These are phyloP conservation scores for Prunella vulgaris DNA, from an alignment of 257 asterid genomes.

Conservation along the genomic window DNA sequence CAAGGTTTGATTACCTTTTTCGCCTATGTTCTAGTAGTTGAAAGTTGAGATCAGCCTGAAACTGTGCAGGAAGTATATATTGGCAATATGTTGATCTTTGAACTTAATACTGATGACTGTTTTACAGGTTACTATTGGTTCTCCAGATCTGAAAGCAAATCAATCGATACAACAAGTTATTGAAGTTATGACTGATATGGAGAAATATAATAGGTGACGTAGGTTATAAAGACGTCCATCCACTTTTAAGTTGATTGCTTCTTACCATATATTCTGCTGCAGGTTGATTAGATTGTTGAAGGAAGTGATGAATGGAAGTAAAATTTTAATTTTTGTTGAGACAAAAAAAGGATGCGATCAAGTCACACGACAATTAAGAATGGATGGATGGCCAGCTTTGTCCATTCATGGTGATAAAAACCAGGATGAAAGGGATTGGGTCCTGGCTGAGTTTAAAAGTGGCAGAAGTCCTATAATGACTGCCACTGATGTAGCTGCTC, in stretches of 20 bases:
- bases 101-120: conserved; percentile 1
- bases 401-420: conserved; percentile 91
- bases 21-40: conserved; percentile 1
- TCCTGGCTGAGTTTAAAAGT: conserved; percentile 78
- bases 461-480: conserved; percentile 88
- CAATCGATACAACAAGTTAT: conserved; percentile 71
- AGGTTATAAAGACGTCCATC: neutral
- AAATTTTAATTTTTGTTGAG: conserved; percentile 77
- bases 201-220: conserved; percentile 81
- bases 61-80: neutral
- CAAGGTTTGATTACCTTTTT: conserved; percentile 45
- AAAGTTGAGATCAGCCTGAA: neutral
- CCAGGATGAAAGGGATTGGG: conserved; percentile 96
- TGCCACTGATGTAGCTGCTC: conserved; percentile 99
- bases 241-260: conserved; percentile 14
- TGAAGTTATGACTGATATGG: conserved; percentile 74
- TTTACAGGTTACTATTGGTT: conserved; percentile 73
- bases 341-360: conserved; percentile 94
- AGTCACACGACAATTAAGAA: conserved; percentile 76
- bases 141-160: conserved; percentile 76
- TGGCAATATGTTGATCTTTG: neutral
- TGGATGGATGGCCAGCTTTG: conserved; percentile 97
- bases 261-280: conserved; percentile 28
- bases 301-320: conserved; percentile 83
- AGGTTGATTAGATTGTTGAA: conserved; percentile 74